Evolutionary conservation across 345 rosid genomes (phyloP), one percentile per base, ranked within the genome.

Genomic region (Gossypium thurberi): DNA sequence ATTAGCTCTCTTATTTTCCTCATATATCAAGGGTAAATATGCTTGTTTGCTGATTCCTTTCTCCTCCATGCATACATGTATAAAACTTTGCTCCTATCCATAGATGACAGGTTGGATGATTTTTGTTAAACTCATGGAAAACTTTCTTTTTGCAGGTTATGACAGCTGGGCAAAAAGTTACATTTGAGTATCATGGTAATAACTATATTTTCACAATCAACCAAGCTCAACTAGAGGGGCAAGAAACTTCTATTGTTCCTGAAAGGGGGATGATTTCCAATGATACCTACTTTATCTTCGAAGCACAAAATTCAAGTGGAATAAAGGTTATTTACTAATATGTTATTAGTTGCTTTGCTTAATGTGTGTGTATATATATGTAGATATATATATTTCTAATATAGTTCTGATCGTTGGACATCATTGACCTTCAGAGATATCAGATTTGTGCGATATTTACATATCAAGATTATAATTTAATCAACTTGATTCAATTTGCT

Each of bases 171-270:
- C 99, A 96, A 83, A 88, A 83, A 76, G 97, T 85, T 50, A 78
- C 96, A 28, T 96, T 93, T 67, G 97, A 93, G 82, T 91, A 87
- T 81, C 98, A 87, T 69, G 99, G 99, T 72, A 96, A 80, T 78
- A 96, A 96, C 75, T 93, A 96, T 77, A 82, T 91, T 73, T 87
- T 91, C 74, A 89, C 93, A 4, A 98, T 96, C 77, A 90, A 81
- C 84, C 91, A 85, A 87, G 97, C 93, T 50, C 84, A 67, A 52
- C 76, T 93, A 53, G 98, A 93, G 84, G 92, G 91, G 67, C 87
- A 80, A 61, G 87, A 78, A 78, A 84, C 77, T 75, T 87, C 96
- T 33, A 81, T 67, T 74, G 86, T 58, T 78, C 70, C 80, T 43
- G 99, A 96, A 79, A 91, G 99, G 81, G 99, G 99, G 77, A 89